Base-by-base conservation (phyloP, 768 basidiomycete genomes). In the Calocera cornea region DNA sequence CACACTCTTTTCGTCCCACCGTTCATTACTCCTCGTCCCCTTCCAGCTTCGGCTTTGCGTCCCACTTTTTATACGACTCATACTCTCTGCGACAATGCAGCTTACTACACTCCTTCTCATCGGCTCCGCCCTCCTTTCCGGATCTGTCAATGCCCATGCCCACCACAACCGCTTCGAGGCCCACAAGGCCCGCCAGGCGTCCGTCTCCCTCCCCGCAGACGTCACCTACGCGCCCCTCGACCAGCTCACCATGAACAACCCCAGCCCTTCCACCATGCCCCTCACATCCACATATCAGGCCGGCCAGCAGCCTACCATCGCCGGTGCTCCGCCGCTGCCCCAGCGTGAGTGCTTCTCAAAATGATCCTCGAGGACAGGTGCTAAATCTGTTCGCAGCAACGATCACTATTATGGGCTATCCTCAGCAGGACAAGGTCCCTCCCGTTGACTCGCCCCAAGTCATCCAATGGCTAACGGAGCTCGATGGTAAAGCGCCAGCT, bases 271-370 rank as follows among this genome's bases (percentile, higher is more conserved):
- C 1, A 80, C 83, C 0, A 78, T 82, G 1, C 73, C 83, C 0
- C 77, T 84, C 19, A 78, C 84, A 2, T 74, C 83, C 1, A 85
- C 86, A 0, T 88, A 78, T 71, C 38, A 82, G 0, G 75, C 85
- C 44, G 90, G 90, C 1, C 83, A 86, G 33, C 79, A 80, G 0
- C 82, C 87, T 1, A 84, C 87, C 1, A 78, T 88, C 44, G 72
- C 83, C 34, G 87, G 87, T 68, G 92, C 84, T 0, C 88, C 88
- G 1, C 68, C 77, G 1, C 77, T 93, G 11, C 92, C 92, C 0
- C 78, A 82, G 0, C 64, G 64, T 38, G 38, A 5, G 36, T 38
- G 31, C 16, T n/a, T 33, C 27, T 24, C 2, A 40, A 2, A 2
- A 17, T 41, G 7, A 65, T 65, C 31, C 3, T 3, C 38, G 2